Evolutionary conservation across 1,284 basidiomycete species (phyloP).

Genomic region (Cryptococcus sp.): DNA sequence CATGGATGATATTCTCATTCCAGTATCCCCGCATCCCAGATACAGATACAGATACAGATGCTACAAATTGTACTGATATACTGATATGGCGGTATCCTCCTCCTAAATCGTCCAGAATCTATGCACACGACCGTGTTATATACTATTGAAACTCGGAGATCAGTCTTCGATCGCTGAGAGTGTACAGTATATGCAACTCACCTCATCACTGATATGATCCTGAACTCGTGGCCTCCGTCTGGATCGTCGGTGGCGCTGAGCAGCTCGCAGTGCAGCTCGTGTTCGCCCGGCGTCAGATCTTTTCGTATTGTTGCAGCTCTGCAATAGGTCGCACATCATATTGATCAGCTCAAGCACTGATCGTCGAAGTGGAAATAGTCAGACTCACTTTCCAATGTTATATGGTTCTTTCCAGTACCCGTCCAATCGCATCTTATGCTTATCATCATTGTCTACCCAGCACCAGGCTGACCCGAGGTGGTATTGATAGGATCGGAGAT

Average conservation of each 20-base stretch:
- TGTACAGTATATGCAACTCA: slow-evolving; percentile 14
- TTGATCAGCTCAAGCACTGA: not conserved
- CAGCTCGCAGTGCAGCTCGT: slow-evolving; percentile 42
- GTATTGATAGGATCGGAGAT: slow-evolving; percentile 38
- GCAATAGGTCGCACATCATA: not conserved
- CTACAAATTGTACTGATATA: too few species aligned
- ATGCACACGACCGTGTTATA: too few species aligned
- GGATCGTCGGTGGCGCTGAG: slow-evolving; percentile 40
- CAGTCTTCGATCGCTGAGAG: too few species aligned
- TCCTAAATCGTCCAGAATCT: too few species aligned
- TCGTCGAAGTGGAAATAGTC: not conserved
- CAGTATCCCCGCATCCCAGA: too few species aligned
- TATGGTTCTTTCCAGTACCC: slow-evolving; percentile 39
- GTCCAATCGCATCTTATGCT: slow-evolving; percentile 25
- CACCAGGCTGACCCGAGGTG: slow-evolving; percentile 40
- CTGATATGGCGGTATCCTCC: too few species aligned
- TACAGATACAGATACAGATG: too few species aligned
- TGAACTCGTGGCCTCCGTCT: slow-evolving; percentile 41
- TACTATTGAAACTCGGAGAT: too few species aligned
- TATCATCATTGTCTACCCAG: slow-evolving; percentile 42
- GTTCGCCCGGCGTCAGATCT: slow-evolving; percentile 33
- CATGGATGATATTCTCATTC: too few species aligned
- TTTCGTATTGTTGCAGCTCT: slow-evolving; percentile 31
- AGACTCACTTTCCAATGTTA: slow-evolving; percentile 37
- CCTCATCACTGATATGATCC: slow-evolving; percentile 48